These are phyloP conservation scores for Neofusicoccum sp. DNA, from an alignment of 2,329 filamentous ascomycete genomes.

Conservation along the genomic window DNA sequence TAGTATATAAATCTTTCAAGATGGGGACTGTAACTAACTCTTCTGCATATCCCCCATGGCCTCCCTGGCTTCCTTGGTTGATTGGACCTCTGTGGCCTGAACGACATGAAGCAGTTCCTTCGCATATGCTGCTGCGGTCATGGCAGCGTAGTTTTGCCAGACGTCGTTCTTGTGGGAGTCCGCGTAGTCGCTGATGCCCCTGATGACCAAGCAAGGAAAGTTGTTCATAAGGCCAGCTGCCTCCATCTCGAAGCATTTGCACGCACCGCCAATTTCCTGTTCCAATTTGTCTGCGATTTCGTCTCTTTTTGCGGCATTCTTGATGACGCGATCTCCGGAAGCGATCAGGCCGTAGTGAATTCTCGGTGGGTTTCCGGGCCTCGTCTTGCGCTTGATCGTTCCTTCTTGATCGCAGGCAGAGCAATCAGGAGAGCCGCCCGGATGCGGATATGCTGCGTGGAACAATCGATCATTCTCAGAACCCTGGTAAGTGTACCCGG, in stretches of 20 bases:
- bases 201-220: constrained; percentile 28
- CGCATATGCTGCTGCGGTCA: constrained; percentile 22
- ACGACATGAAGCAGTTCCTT: constrained; percentile 20
- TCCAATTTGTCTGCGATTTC: neutral
- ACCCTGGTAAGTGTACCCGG: neutral
- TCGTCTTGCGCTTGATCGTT: neutral
- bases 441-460: neutral
- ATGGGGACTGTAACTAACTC: too few species aligned
- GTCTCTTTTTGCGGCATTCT: neutral
- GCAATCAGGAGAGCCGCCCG: neutral
- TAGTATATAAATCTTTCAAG: too few species aligned
- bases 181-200: constrained; percentile 29
- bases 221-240: constrained; percentile 20
- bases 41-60: too few species aligned
- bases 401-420: neutral
- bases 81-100: neutral
- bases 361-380: neutral
- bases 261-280: neutral
- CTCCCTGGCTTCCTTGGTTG: too few species aligned
- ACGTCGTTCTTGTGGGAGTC: constrained; percentile 28
- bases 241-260: neutral
- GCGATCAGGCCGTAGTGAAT: neutral
- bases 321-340: neutral
- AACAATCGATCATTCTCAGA: neutral
- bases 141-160: constrained; percentile 26